phyloP scores from a whole-genome alignment of 768 basidiomycete species.

The Plicaturopsis crispa region DNA sequence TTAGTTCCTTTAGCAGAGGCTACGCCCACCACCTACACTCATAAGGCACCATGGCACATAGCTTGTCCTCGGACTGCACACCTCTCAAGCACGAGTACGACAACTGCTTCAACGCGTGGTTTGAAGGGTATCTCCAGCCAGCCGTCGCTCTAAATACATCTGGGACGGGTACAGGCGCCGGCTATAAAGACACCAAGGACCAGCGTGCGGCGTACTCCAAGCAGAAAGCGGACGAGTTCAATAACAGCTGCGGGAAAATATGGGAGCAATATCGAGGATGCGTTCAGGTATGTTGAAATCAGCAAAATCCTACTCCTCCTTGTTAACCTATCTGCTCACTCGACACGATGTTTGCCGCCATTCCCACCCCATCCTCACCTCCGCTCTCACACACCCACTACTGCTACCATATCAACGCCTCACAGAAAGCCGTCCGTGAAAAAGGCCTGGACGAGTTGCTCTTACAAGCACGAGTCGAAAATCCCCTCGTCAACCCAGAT shows the following conservation, averaged over 20 bases:
- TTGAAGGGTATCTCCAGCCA: constrained; percentile 92
- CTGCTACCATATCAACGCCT: constrained; percentile 6
- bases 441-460: constrained; percentile 72
- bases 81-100: constrained; percentile 87
- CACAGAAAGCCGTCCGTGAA: constrained; percentile 71
- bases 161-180: background rate
- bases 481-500: constrained; percentile 58
- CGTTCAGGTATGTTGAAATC: constrained; percentile 79
- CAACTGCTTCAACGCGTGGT: constrained; percentile 95
- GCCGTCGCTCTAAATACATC: constrained; percentile 37
- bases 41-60: constrained; percentile 78
- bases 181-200: background rate
- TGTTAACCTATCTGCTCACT: no score
- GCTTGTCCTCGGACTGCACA: constrained; percentile 80
- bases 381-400: no score
- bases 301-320: no score
- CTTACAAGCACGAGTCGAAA: constrained; percentile 73
- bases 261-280: constrained; percentile 80
- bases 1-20: no score
- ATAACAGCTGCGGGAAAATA: constrained; percentile 73
- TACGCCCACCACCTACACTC: no score
- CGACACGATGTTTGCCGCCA: no score
- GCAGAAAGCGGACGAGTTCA: constrained; percentile 82
- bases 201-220: constrained; percentile 24
- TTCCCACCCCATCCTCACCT: no score